A percentile compares a stretch with the other conserved stretches of the same genome.
phyloP scores from a whole-genome alignment of 331 rosid species.

The Pyrus hybrid region DNA sequence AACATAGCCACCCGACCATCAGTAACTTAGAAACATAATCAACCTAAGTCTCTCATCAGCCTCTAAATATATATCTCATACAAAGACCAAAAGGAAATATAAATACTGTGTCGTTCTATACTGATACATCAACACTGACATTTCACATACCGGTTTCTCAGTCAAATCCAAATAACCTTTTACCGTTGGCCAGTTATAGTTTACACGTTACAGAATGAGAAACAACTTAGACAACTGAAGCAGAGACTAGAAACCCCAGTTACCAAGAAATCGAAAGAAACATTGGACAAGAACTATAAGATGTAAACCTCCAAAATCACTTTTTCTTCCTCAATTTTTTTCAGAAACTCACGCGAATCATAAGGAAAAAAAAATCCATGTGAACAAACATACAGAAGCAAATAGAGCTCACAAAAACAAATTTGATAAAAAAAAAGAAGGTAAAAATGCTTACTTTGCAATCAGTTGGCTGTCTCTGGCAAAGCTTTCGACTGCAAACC shows the following conservation, averaged over 20 bases:
- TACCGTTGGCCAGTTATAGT: neutral
- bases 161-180: neutral
- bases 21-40: neutral
- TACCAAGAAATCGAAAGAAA: neutral
- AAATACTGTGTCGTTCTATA: neutral
- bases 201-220: neutral
- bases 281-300: neutral
- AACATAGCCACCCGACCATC: neutral
- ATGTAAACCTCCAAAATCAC: neutral
- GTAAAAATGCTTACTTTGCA: slow-evolving; percentile 53
- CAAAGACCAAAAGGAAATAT: neutral
- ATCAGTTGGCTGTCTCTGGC: slow-evolving; percentile 50
- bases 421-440: neutral
- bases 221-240: neutral
- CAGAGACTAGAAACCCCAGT: neutral
- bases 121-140: neutral
- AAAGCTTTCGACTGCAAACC: slow-evolving; percentile 39
- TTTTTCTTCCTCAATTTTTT: neutral
- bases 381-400: neutral
- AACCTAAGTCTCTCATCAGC: neutral
- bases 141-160: neutral
- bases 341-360: neutral
- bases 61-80: neutral
- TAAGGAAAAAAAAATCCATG: neutral
- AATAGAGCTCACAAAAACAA: neutral